Percentiles rank a stretch among this genome's conserved stretches.
Conservation (phyloP, 2,329 filamentous ascomycete species). For the Scedosporium boydii region DNA sequence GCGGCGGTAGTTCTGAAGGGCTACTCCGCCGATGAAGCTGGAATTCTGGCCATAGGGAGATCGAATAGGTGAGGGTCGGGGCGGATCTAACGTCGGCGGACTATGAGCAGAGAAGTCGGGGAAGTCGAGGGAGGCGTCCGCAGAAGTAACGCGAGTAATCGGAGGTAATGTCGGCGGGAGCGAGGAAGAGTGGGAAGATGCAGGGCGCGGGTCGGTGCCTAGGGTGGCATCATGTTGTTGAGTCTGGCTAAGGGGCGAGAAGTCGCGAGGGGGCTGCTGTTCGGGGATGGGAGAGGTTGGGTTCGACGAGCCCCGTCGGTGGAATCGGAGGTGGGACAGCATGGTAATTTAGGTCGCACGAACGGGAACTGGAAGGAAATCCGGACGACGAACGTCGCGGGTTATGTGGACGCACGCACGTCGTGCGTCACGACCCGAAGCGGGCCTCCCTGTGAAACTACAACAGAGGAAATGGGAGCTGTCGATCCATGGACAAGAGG, state of each 20-base stretch:
- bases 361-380: neutral
- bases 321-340: slow-evolving; percentile 48
- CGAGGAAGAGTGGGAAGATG: slow-evolving; percentile 24
- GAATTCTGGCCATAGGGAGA: slow-evolving; percentile 25
- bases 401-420: neutral
- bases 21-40: slow-evolving; percentile 46
- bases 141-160: slow-evolving; percentile 38
- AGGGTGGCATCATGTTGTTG: slow-evolving; percentile 2
- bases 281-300: slow-evolving; percentile 44
- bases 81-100: slow-evolving; percentile 16
- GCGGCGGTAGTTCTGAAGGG: slow-evolving; percentile 40
- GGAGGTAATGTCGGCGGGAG: slow-evolving; percentile 41
- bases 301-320: slow-evolving; percentile 46
- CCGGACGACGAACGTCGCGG: neutral
- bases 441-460: neutral
- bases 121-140: slow-evolving; percentile 17
- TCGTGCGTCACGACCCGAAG: neutral
- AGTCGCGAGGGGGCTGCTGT: slow-evolving; percentile 30
- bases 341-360: slow-evolving; percentile 19
- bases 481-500: neutral
- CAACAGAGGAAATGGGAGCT: neutral
- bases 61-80: slow-evolving; percentile 20
- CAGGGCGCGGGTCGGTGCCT: slow-evolving; percentile 23
- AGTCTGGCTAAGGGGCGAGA: slow-evolving; percentile 14
- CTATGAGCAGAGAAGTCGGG: slow-evolving; percentile 6